Evolutionary conservation across 2,329 filamentous ascomycete genomes (phyloP).

Genomic region (Penicillium sp.): DNA sequence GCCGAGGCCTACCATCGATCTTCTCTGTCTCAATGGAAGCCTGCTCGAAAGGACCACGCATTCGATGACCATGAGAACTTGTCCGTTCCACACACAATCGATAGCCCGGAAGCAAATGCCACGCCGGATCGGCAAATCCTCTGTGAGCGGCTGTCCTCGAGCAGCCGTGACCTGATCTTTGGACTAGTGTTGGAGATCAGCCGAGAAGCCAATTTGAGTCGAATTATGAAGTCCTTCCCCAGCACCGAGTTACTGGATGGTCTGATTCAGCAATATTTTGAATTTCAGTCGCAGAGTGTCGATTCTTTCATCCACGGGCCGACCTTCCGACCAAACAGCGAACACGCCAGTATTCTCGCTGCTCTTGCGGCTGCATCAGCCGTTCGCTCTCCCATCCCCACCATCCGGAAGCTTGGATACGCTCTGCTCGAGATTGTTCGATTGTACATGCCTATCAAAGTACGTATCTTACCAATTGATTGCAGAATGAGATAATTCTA

Average conservation of each 20-base stretch:
- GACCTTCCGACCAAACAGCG: constrained; percentile 43
- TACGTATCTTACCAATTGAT: constrained; percentile 49
- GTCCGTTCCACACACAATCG: constrained; percentile 31
- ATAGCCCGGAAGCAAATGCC: constrained; percentile 26
- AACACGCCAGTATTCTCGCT: constrained; percentile 43
- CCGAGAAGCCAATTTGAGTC: constrained; percentile 55
- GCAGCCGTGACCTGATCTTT: constrained; percentile 63
- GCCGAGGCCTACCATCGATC: constrained; percentile 36
- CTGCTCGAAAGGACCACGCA: constrained; percentile 30
- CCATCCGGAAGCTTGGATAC: constrained; percentile 47
- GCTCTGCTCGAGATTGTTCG: constrained; percentile 48
- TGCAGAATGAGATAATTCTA: too few species aligned
- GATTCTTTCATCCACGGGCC: constrained; percentile 51
- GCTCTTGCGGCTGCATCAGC: constrained; percentile 45
- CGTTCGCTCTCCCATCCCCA: constrained; percentile 42
- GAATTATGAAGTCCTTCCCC: constrained; percentile 53
- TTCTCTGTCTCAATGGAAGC: constrained; percentile 36
- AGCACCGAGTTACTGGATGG: constrained; percentile 46
- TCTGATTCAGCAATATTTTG: constrained; percentile 46
- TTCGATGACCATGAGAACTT: constrained; percentile 34
- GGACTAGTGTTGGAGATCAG: constrained; percentile 66
- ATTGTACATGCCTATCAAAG: constrained; percentile 59
- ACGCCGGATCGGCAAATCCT: constrained; percentile 26
- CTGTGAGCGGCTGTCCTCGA: constrained; percentile 29
- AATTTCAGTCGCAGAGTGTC: constrained; percentile 30